Evolutionary conservation across 208 protist species (phyloP).

Genomic region (Trypanosoma cruzi): DNA sequence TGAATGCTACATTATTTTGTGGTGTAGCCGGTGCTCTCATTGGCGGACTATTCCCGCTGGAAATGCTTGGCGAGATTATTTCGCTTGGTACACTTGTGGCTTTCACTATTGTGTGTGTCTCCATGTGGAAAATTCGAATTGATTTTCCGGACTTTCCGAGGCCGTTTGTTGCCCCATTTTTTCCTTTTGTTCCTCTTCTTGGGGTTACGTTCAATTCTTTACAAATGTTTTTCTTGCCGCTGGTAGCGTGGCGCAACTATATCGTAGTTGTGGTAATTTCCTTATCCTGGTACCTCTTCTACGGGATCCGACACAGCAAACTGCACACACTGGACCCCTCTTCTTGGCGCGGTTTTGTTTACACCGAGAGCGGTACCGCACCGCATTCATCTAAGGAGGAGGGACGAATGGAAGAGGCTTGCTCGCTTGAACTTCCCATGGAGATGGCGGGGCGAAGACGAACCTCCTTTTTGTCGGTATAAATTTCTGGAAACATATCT

Average conservation of each 20-base stretch:
- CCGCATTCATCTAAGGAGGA: conserved; percentile 1
- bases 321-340: neutral
- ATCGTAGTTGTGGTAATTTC: conserved; percentile 18
- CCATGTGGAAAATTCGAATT: conserved; percentile 30
- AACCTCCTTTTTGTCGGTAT: neutral
- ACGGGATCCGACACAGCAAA: conserved; percentile 26
- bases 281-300: conserved; percentile 30
- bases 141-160: conserved; percentile 31
- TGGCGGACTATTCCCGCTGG: conserved; percentile 37
- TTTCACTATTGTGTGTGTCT: conserved; percentile 41
- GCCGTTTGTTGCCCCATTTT: conserved; percentile 35
- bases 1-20: conserved; percentile 26
- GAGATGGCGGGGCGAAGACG: neutral
- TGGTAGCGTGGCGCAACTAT: conserved; percentile 34
- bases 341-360: neutral
- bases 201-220: conserved; percentile 27
- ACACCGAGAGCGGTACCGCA: neutral
- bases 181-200: conserved; percentile 28
- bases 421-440: conserved; percentile 3
- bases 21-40: conserved; percentile 29
- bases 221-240: conserved; percentile 32
- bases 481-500: neutral
- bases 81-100: conserved; percentile 46
- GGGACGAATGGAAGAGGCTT: conserved; percentile 16
- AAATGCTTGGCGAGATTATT: conserved; percentile 42